Evolutionary conservation across 2,329 filamentous ascomycete species (phyloP).

Genomic region (Geosmithia putterillii): DNA sequence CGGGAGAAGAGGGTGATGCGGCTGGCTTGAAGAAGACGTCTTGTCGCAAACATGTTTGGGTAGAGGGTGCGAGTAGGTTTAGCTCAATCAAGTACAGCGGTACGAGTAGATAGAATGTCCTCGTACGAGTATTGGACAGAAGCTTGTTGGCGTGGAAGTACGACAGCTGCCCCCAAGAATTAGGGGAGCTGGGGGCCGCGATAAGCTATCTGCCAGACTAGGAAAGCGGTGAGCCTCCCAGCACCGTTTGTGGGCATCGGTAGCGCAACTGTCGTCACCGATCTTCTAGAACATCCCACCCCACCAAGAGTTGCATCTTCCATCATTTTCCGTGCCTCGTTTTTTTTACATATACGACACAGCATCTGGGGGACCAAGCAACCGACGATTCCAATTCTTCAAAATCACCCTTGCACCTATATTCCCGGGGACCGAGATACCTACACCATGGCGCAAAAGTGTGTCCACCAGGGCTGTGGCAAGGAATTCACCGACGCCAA

Average conservation of each 20-base stretch:
- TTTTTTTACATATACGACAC: background rate
- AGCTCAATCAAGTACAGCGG: too few relatives aligned
- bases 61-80: background rate
- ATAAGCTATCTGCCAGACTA: conserved; percentile 6
- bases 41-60: conserved; percentile 35
- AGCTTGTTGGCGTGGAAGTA: too few relatives aligned
- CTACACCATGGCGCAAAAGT: conserved; percentile 67
- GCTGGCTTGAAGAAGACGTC: conserved; percentile 38
- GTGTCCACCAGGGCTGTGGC: conserved; percentile 91
- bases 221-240: conserved; percentile 27
- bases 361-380: background rate
- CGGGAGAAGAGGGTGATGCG: conserved; percentile 68
- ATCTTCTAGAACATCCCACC: conserved; percentile 29
- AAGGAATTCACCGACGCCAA: conserved; percentile 74
- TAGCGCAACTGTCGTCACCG: conserved; percentile 4
- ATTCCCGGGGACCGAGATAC: too few relatives aligned
- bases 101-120: too few relatives aligned
- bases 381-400: too few relatives aligned
- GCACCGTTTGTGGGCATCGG: too few relatives aligned
- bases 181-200: background rate
- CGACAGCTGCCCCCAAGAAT: background rate
- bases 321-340: background rate
- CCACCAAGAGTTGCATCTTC: conserved; percentile 8
- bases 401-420: too few relatives aligned
- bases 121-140: background rate